phyloP scores from a whole-genome alignment of 495 filamentous ascomycete genomes.

The Hypoxylon intermedium region DNA sequence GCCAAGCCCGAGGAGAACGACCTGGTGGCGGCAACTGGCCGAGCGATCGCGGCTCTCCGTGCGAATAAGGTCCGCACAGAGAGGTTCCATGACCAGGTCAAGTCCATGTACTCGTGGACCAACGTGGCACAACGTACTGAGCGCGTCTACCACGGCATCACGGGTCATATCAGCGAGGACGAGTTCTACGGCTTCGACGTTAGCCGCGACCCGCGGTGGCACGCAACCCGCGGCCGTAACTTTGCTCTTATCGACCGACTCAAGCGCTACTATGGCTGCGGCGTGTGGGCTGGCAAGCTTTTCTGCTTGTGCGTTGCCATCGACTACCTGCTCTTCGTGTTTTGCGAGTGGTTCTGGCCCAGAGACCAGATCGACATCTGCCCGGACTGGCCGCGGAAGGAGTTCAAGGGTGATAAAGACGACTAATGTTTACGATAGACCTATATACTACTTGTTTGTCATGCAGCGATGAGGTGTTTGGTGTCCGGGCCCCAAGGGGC shows the following conservation, averaged over 20 bases:
- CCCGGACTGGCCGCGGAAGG: constrained; percentile 87
- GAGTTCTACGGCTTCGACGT: constrained; percentile 85
- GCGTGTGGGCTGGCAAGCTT: constrained; percentile 98
- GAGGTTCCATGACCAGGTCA: constrained; percentile 93
- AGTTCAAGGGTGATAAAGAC: constrained; percentile 33
- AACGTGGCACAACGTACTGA: constrained; percentile 93
- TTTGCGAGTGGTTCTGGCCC: constrained; percentile 87
- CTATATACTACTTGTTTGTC: not conserved
- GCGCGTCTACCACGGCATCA: constrained; percentile 91
- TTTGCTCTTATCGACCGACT: constrained; percentile 92
- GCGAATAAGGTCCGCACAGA: constrained; percentile 87
- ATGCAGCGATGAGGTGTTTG: not conserved
- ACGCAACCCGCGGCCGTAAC: constrained; percentile 78
- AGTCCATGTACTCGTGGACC: constrained; percentile 97
- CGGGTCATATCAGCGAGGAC: constrained; percentile 77
- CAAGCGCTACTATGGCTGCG: constrained; percentile 98
- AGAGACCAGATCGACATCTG: constrained; percentile 85
- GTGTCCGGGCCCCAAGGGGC: not conserved
- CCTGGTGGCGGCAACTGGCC: constrained; percentile 79
- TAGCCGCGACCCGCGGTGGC: constrained; percentile 70
- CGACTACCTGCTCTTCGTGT: constrained; percentile 86
- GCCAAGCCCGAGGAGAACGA: constrained; percentile 93
- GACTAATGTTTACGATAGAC: constrained; percentile 14
- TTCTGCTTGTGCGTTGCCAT: constrained; percentile 95
- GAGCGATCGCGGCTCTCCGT: constrained; percentile 80